phyloP scores from a whole-genome alignment of 345 rosid species.

The Citrus medica region DNA sequence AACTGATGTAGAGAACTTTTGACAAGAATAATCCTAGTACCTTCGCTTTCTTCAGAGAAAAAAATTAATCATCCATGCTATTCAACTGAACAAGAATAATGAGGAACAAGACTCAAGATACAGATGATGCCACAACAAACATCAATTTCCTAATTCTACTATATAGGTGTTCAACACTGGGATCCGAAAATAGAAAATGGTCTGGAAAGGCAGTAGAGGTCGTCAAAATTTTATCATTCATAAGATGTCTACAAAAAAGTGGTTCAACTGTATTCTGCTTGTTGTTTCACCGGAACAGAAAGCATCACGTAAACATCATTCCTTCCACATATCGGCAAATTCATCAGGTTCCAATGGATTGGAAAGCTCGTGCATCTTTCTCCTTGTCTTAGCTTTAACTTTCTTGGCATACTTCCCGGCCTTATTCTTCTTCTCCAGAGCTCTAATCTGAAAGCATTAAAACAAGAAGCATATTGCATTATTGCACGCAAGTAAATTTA shows the following conservation, averaged over 20 bases:
- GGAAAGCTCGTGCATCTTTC: constrained; percentile 78
- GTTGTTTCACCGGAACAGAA: not conserved
- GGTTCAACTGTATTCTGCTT: not conserved
- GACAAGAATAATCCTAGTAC: no score
- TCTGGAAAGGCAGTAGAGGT: not conserved
- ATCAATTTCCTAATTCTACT: not conserved
- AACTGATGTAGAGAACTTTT: no score
- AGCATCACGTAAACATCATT: constrained; percentile 13
- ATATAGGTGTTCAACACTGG: not conserved
- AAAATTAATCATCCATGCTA: not conserved
- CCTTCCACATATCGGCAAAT: constrained; percentile 93
- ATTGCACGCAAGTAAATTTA: not conserved
- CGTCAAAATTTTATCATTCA: not conserved
- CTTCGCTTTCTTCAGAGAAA: not conserved
- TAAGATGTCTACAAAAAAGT: not conserved
- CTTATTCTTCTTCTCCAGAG: constrained; percentile 71
- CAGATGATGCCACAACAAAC: not conserved
- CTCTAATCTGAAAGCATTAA: constrained; percentile 55
- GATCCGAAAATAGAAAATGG: not conserved
- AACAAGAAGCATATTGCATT: not conserved
- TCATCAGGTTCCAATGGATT: constrained; percentile 91
- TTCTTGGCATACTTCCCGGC: constrained; percentile 84
- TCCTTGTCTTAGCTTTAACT: constrained; percentile 84
- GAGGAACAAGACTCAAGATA: not conserved
- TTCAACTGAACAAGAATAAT: not conserved